phyloP scores from a whole-genome alignment of 352 stramenopile genomes.

The Globisporangium megalacanthum region DNA sequence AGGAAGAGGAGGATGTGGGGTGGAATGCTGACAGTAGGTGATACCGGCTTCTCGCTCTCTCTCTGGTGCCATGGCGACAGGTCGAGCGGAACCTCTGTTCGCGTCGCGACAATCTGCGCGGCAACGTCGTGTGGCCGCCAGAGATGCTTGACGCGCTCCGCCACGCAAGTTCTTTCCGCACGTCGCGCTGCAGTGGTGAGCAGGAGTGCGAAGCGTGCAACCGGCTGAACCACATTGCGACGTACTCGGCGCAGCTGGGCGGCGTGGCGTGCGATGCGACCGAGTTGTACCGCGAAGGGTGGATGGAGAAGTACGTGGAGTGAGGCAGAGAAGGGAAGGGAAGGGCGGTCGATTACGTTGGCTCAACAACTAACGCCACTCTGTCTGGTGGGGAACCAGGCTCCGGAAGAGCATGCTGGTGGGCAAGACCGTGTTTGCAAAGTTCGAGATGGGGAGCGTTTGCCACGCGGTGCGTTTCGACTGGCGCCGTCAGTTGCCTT shows the following conservation, averaged over 20 bases:
- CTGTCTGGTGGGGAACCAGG: constrained; percentile 9
- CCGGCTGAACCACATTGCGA: constrained; percentile 56
- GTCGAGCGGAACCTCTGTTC: constrained; percentile 73
- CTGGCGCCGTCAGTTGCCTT: no score
- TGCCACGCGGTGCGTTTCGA: constrained; percentile 60
- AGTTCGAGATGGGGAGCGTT: constrained; percentile 72
- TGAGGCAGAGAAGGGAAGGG: not conserved
- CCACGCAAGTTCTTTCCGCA: constrained; percentile 32
- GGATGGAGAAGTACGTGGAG: constrained; percentile 45
- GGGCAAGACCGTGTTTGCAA: constrained; percentile 18
- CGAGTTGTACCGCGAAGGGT: constrained; percentile 59
- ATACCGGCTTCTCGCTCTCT: not conserved
- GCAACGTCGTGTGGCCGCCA: constrained; percentile 61
- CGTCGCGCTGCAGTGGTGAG: constrained; percentile 21
- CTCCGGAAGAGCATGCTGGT: constrained; percentile 33
- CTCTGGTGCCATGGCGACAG: constrained; percentile 14
- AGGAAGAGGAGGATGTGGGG: not conserved
- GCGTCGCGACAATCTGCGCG: constrained; percentile 59
- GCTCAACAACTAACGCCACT: no score
- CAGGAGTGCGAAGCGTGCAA: constrained; percentile 75
- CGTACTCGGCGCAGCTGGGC: constrained; percentile 44
- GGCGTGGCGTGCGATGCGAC: constrained; percentile 59
- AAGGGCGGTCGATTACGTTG: no score
- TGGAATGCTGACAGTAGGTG: not conserved
- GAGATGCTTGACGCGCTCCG: constrained; percentile 58